Evolutionary conservation across 768 basidiomycete species (phyloP).

Genomic region (Phaeolepiota aurea): DNA sequence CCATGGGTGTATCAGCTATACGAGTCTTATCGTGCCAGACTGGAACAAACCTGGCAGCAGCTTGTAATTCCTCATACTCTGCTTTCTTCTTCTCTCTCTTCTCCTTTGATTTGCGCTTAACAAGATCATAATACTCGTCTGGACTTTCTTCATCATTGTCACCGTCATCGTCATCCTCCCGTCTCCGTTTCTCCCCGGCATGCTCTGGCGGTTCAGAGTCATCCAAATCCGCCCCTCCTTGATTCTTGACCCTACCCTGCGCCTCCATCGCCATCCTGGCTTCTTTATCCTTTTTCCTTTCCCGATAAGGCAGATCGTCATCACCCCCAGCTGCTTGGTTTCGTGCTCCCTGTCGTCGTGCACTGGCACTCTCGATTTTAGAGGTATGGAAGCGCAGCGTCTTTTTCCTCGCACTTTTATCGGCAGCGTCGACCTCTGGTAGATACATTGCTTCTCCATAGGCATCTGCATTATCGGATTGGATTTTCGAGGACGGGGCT

Average conservation of each 20-base stretch:
- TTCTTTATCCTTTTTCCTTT: constrained; percentile 59
- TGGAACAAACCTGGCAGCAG: constrained; percentile 44
- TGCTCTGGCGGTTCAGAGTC: constrained; percentile 38
- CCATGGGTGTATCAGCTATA: constrained; percentile 1
- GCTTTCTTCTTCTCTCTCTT: constrained; percentile 75
- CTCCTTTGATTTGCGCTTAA: constrained; percentile 64
- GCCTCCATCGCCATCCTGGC: constrained; percentile 46
- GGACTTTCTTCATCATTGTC: constrained; percentile 38
- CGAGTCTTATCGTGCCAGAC: background rate
- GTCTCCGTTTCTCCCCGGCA: constrained; percentile 23
- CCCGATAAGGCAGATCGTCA: constrained; percentile 89
- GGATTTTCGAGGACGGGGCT: constrained; percentile 15
- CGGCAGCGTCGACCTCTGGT: constrained; percentile 62
- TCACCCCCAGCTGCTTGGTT: constrained; percentile 75
- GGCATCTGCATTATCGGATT: constrained; percentile 26
- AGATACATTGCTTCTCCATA: constrained; percentile 74
- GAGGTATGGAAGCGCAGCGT: constrained; percentile 90
- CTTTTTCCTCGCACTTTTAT: constrained; percentile 77
- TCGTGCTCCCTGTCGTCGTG: constrained; percentile 68
- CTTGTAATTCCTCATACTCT: constrained; percentile 64
- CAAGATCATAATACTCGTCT: constrained; percentile 87
- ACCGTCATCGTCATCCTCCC: constrained; percentile 27
- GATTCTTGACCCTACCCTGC: constrained; percentile 31
- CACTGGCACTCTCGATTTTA: constrained; percentile 77
- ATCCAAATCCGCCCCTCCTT: constrained; percentile 63